These are phyloP conservation scores for Fragilaria radians DNA, from an alignment of 108 stramenopile genomes.

Conservation along the genomic window DNA sequence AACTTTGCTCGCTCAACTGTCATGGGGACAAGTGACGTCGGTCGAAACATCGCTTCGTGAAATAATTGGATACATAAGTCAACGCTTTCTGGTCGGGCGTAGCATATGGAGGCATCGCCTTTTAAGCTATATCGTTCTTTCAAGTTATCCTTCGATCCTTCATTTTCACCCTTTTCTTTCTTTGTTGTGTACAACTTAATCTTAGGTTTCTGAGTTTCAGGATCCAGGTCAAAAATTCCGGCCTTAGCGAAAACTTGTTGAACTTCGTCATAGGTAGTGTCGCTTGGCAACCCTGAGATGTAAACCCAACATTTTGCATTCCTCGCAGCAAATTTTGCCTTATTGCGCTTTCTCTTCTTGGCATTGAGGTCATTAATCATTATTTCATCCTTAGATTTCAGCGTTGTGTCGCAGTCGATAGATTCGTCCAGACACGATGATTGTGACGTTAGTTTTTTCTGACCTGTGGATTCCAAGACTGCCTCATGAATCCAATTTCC, in stretches of 20 bases:
- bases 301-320: slow-evolving; percentile 84
- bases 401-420: too few relatives aligned
- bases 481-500: slow-evolving; percentile 74
- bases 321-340: slow-evolving; percentile 74
- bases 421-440: neutral
- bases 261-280: slow-evolving; percentile 74
- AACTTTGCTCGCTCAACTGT: slow-evolving; percentile 60
- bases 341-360: slow-evolving; percentile 62
- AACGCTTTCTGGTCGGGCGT: slow-evolving; percentile 84
- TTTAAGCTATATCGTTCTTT: too few relatives aligned
- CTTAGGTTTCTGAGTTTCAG: slow-evolving; percentile 81
- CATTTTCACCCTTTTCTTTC: slow-evolving; percentile 20
- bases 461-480: too few relatives aligned
- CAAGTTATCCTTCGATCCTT: too few relatives aligned
- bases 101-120: slow-evolving; percentile 93
- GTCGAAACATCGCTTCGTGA: slow-evolving; percentile 50
- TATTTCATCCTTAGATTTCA: slow-evolving; percentile 1
- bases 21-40: slow-evolving; percentile 6
- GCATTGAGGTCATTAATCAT: slow-evolving; percentile 4
- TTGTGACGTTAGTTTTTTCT: too few relatives aligned
- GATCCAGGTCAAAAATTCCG: slow-evolving; percentile 89
- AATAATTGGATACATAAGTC: slow-evolving; percentile 86
- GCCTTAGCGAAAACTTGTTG: slow-evolving; percentile 70
- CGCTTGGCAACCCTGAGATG: slow-evolving; percentile 81
- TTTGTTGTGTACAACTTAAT: slow-evolving; percentile 84